Conservation (phyloP, 2,329 filamentous ascomycete species). For the Escovopsis weberi region DNA sequence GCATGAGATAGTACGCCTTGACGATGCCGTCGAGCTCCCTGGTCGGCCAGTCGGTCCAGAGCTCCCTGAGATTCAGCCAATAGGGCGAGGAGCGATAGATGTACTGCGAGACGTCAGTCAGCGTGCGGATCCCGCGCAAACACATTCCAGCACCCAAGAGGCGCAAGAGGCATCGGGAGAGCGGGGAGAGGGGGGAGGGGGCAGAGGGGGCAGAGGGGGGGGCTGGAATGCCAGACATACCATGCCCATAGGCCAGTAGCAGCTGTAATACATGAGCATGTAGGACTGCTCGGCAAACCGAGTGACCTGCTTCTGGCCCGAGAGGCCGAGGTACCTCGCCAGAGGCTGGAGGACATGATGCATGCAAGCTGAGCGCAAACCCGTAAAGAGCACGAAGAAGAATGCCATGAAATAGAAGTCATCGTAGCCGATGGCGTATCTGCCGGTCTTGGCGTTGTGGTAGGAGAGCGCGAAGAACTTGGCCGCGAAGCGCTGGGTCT, state of each 20-base stretch:
- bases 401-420: conserved; percentile 65
- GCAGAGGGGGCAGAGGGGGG: not conserved
- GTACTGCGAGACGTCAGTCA: conserved; percentile 40
- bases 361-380: conserved; percentile 68
- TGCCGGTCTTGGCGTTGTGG: conserved; percentile 51
- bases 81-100: conserved; percentile 67
- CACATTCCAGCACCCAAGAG: too few species aligned
- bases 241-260: conserved; percentile 72
- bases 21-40: conserved; percentile 61
- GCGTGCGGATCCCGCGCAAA: too few species aligned
- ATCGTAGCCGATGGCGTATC: conserved; percentile 63
- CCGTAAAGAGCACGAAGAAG: conserved; percentile 74
- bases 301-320: conserved; percentile 57
- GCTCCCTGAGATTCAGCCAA: conserved; percentile 58
- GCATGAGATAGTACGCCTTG: conserved; percentile 82
- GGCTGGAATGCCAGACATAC: conserved; percentile 32
- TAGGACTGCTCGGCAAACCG: conserved; percentile 91
- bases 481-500: conserved; percentile 57
- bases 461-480: conserved; percentile 85
- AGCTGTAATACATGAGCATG: conserved; percentile 67
- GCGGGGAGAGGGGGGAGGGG: too few species aligned
- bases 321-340: conserved; percentile 56
- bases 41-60: conserved; percentile 79
- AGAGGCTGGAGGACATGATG: conserved; percentile 73
- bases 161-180: too few species aligned